phyloP scores from a whole-genome alignment of 192 early-diverging fungal genomes.

The Podila clonocystis region DNA sequence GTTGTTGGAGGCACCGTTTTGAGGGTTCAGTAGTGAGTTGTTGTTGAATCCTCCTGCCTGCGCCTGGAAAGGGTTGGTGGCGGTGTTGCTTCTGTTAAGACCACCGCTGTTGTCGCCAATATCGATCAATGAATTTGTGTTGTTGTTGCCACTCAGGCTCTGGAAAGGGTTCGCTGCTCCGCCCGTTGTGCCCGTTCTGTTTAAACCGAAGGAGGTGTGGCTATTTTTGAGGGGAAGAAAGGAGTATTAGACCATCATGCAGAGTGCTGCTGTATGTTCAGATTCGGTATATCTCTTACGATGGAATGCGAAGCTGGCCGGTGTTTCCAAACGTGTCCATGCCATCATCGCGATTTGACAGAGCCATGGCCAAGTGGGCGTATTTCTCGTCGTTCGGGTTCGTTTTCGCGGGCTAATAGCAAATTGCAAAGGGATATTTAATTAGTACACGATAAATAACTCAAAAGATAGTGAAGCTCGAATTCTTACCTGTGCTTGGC shows the following conservation, averaged over 20 bases:
- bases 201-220: slow-evolving; percentile 31
- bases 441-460: too few relatives aligned
- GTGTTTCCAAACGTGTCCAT: slow-evolving; percentile 66
- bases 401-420: slow-evolving; percentile 2
- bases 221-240: slow-evolving; percentile 6
- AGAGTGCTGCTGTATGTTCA: neutral
- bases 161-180: slow-evolving; percentile 47
- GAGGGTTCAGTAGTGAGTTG: neutral
- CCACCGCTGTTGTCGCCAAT: slow-evolving; percentile 14
- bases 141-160: slow-evolving; percentile 13
- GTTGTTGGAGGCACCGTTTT: neutral
- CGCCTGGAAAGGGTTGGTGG: slow-evolving; percentile 43
- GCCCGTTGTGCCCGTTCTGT: neutral
- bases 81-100: slow-evolving; percentile 20
- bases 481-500: slow-evolving; percentile 6
- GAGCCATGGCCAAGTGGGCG: slow-evolving; percentile 16
- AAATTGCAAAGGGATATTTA: neutral
- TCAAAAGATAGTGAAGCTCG: too few relatives aligned
- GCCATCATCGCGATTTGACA: slow-evolving; percentile 52
- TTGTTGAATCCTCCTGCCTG: neutral
- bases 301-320: slow-evolving; percentile 60
- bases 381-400: slow-evolving; percentile 34
- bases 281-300: slow-evolving; percentile 32
- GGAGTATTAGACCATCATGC: too few relatives aligned
- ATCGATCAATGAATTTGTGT: slow-evolving; percentile 35